Conservation (phyloP, 768 basidiomycete species). For the Pleurotus pulmonarius region DNA sequence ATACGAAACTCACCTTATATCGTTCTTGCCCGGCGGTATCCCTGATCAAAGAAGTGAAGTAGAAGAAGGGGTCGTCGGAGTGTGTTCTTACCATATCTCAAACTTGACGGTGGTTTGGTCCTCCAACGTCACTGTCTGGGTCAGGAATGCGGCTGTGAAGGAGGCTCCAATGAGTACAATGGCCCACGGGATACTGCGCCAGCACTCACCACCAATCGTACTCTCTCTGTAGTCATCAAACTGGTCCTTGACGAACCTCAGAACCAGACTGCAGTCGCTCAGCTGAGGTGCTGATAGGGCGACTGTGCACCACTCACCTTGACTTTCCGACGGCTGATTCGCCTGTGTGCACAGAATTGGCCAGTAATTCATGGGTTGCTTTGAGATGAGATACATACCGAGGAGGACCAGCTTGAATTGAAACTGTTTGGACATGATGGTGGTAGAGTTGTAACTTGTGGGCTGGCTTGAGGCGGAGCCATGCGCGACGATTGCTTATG, state of each 20-base stretch:
- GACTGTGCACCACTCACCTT: constrained; percentile 44
- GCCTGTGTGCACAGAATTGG: constrained; percentile 43
- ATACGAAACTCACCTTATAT: constrained; percentile 63
- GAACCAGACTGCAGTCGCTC: constrained; percentile 65
- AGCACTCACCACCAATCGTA: constrained; percentile 75
- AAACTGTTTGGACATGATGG: constrained; percentile 82
- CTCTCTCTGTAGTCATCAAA: constrained; percentile 96
- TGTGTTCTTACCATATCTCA: constrained; percentile 79
- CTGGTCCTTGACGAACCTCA: constrained; percentile 95
- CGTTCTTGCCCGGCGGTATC: constrained; percentile 96
- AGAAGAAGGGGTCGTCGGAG: background rate
- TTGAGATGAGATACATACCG: constrained; percentile 46
- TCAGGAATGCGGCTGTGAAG: constrained; percentile 85
- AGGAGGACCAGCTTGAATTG: constrained; percentile 97
- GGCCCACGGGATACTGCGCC: background rate
- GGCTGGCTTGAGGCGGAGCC: constrained; percentile 22
- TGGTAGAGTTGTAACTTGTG: constrained; percentile 21
- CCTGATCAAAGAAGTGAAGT: constrained; percentile 39
- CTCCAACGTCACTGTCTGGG: constrained; percentile 92
- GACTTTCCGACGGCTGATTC: constrained; percentile 98
- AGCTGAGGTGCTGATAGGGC: constrained; percentile 13
- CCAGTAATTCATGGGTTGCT: background rate
- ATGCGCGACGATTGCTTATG: constrained; percentile 19
- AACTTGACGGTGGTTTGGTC: constrained; percentile 94
- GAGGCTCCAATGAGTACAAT: constrained; percentile 9